phyloP scores from a whole-genome alignment of 2,329 filamentous ascomycete genomes.

The Xylariomycetidae sp. region DNA sequence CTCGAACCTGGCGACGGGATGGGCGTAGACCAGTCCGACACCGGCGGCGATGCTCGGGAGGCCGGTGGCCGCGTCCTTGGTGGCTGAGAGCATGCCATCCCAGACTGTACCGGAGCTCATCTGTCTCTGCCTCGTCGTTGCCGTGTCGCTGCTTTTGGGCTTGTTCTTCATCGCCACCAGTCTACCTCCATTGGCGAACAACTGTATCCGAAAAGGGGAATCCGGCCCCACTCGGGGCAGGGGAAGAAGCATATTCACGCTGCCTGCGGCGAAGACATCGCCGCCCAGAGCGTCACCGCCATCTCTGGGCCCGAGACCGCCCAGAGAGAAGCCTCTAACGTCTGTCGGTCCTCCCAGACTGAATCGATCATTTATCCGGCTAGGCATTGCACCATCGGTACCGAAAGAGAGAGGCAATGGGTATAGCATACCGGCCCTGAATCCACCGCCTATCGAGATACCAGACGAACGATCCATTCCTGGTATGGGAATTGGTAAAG shows the following conservation, averaged over 20 bases:
- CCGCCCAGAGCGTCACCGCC: slow-evolving; percentile 82
- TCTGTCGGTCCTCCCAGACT: slow-evolving; percentile 91
- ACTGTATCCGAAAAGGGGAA: slow-evolving; percentile 79
- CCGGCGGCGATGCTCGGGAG: slow-evolving; percentile 83
- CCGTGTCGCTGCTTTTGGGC: slow-evolving; percentile 40
- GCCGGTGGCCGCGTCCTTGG: slow-evolving; percentile 68
- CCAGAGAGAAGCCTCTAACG: slow-evolving; percentile 87
- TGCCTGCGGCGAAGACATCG: slow-evolving; percentile 86
- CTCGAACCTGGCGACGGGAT: slow-evolving; percentile 89
- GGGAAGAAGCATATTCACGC: slow-evolving; percentile 79
- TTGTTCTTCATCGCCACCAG: slow-evolving; percentile 69
- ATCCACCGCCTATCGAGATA: slow-evolving; percentile 74
- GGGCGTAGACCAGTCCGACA: slow-evolving; percentile 88
- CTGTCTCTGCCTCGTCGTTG: slow-evolving; percentile 17
- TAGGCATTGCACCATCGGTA: slow-evolving; percentile 53
- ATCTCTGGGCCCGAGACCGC: slow-evolving; percentile 84
- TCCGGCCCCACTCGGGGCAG: slow-evolving; percentile 77
- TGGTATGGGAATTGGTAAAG: slow-evolving; percentile 68
- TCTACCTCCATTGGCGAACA: slow-evolving; percentile 87
- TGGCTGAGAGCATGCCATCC: slow-evolving; percentile 52
- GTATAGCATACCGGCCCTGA: slow-evolving; percentile 78
- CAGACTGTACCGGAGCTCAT: slow-evolving; percentile 42
- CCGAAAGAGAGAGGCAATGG: slow-evolving; percentile 66
- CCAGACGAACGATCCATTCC: slow-evolving; percentile 66
- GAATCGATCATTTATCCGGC: slow-evolving; percentile 90